Evolutionary conservation across 371 early-diverging fungal genomes (phyloP), one percentile per base, ranked within the genome.

Genomic region (Mortierella sp.): DNA sequence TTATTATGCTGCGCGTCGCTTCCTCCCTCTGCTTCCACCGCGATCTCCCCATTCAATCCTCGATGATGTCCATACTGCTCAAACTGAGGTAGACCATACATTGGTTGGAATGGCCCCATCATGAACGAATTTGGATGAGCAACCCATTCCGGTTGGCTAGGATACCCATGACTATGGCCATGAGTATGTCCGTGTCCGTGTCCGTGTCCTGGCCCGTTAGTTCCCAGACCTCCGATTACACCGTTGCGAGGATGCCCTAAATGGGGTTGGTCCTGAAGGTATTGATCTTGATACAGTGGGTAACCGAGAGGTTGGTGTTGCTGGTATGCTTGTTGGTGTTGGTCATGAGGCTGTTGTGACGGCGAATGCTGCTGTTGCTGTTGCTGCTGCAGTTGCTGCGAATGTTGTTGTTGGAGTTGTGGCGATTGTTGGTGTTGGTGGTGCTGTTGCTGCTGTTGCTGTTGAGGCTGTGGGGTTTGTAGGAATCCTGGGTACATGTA

Each of bases 141-240:
- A 40, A 80, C 61, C 81, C 81, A 81, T 22, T 81, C 81, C 0
- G 62, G 72, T 32, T 81, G 81, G 38, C 22, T 66, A 11, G 66
- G 75, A 53, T 75, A 75, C 22, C 77, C 76, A 57, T 64, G 65
- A 22, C 65, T 45, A n/a, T 45, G 50, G 3, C 53, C 32, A 43
- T 59, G 45, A 11, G 63, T 67, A 22, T 58, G 61, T 0, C 66
- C 48, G n/a, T 48, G 50, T 48, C 48, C 70, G 33, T 33, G 33
- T 36, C 36, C 71, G 19, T 58, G 65, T 1, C 63, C 62, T 43
- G 64, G 28, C n/a, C 41, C 41, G 24, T 36, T 55, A 4, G 47
- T 58, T 0, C 69, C 73, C 24, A 61, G 36, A 7, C 55, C 61
- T 0, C 70, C 80, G 10, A 67, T 47, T 5, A 52, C 28, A 40